These are phyloP conservation scores for Globisporangium parvum DNA, from an alignment of 352 stramenopile species.

Conservation along the genomic window DNA sequence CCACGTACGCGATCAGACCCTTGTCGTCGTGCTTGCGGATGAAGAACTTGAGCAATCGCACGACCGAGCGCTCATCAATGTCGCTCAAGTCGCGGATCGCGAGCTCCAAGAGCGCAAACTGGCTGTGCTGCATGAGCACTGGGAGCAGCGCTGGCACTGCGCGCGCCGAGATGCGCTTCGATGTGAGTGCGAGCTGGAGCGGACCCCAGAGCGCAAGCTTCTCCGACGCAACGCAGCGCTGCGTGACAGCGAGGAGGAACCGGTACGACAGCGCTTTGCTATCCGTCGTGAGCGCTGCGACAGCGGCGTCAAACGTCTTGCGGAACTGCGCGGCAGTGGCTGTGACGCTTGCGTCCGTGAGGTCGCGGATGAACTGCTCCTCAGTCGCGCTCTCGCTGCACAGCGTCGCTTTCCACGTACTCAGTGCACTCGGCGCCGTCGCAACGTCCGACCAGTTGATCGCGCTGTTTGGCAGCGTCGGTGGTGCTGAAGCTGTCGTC, in stretches of 20 bases:
- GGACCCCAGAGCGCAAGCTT: constrained; percentile 47
- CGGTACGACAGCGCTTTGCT: constrained; percentile 38
- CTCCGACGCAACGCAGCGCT: constrained; percentile 50
- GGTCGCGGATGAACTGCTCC: constrained; percentile 47
- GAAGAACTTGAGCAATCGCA: constrained; percentile 72
- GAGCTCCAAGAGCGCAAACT: constrained; percentile 59
- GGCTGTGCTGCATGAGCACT: constrained; percentile 56
- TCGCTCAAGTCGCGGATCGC: constrained; percentile 62
- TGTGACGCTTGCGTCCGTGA: constrained; percentile 34
- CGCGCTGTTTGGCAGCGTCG: constrained; percentile 33
- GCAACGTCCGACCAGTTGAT: constrained; percentile 41
- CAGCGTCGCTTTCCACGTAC: constrained; percentile 37
- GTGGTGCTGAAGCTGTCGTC: constrained; percentile 3
- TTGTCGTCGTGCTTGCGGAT: constrained; percentile 46
- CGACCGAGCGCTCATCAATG: constrained; percentile 70
- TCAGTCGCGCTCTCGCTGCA: constrained; percentile 43
- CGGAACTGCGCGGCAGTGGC: constrained; percentile 34
- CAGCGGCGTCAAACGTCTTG: constrained; percentile 39
- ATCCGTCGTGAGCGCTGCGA: constrained; percentile 22
- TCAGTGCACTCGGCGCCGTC: constrained; percentile 16
- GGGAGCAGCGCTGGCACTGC: constrained; percentile 55
- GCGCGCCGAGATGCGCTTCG: constrained; percentile 57
- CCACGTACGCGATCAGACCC: constrained; percentile 29
- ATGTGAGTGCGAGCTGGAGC: constrained; percentile 43
- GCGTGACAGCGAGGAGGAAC: constrained; percentile 49